phyloP scores from a whole-genome alignment of 352 stramenopile species.

The Albugo laibachii region DNA sequence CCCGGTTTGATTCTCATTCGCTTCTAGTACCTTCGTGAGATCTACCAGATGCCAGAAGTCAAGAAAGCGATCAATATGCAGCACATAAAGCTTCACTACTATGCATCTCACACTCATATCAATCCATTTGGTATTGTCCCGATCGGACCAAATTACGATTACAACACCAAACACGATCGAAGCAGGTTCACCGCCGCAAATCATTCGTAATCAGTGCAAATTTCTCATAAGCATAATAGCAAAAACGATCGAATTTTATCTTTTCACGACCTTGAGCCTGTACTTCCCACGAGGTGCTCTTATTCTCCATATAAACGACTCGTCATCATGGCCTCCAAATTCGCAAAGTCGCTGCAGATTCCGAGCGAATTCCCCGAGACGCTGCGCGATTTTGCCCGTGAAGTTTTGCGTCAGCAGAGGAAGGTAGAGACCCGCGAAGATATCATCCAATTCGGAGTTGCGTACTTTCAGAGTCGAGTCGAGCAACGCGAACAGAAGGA shows the following conservation, averaged over 20 bases:
- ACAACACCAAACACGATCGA: slow-evolving; percentile 14
- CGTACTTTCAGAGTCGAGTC: slow-evolving; percentile 51
- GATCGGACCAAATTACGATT: slow-evolving; percentile 11
- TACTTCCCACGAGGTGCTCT: too few relatives aligned
- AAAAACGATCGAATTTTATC: too few relatives aligned
- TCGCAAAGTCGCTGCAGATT: slow-evolving; percentile 61
- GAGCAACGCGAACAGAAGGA: slow-evolving; percentile 1
- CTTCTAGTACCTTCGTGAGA: slow-evolving; percentile 20
- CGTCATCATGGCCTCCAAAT: slow-evolving; percentile 54
- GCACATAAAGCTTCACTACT: slow-evolving; percentile 32
- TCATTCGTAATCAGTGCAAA: too few relatives aligned
- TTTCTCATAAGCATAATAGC: too few relatives aligned
- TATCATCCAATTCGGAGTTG: slow-evolving; percentile 49
- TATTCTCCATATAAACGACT: background rate
- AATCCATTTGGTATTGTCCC: slow-evolving; percentile 29
- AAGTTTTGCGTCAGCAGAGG: slow-evolving; percentile 65
- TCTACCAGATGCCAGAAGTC: slow-evolving; percentile 23
- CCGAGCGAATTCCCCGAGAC: slow-evolving; percentile 49
- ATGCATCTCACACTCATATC: slow-evolving; percentile 23
- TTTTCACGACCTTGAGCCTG: too few relatives aligned
- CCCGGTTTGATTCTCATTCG: slow-evolving; percentile 2
- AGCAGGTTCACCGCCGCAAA: too few relatives aligned
- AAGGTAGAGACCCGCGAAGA: slow-evolving; percentile 60
- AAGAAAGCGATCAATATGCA: slow-evolving; percentile 19
- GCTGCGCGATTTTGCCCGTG: slow-evolving; percentile 52